Evolutionary conservation across 257 asterid species (phyloP).

Genomic region (Nicotiana tomentosiformis): DNA sequence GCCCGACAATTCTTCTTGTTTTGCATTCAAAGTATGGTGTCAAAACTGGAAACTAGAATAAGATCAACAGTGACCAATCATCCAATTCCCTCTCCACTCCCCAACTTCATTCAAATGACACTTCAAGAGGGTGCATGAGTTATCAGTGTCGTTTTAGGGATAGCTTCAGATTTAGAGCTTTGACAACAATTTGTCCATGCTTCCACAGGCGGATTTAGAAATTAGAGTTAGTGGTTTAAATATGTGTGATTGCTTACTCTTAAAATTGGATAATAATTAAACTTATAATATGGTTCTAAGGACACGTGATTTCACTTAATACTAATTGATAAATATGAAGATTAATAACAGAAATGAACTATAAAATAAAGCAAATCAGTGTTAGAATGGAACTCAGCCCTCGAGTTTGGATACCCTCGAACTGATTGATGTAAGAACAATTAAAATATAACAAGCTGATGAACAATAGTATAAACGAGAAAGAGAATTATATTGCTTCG

Average conservation of each 20-base stretch:
- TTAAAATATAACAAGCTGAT: too few relatives aligned
- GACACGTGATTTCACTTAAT: too few relatives aligned
- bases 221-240: neutral
- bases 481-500: too few relatives aligned
- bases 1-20: constrained; percentile 1
- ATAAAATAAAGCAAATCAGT: too few relatives aligned
- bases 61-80: neutral
- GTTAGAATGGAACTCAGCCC: too few relatives aligned
- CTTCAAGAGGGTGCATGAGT: neutral
- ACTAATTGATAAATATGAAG: too few relatives aligned
- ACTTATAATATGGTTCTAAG: too few relatives aligned
- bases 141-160: neutral
- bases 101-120: neutral
- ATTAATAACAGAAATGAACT: too few relatives aligned
- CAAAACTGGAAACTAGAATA: neutral
- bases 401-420: too few relatives aligned
- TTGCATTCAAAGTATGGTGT: neutral
- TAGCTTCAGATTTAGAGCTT: neutral
- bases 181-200: neutral
- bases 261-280: too few relatives aligned
- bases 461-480: too few relatives aligned
- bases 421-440: too few relatives aligned
- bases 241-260: neutral
- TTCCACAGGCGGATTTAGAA: neutral
- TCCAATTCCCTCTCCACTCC: neutral